These are phyloP conservation scores for Sporothrix brasiliensis DNA, from an alignment of 2,329 filamentous ascomycete genomes.

Conservation along the genomic window DNA sequence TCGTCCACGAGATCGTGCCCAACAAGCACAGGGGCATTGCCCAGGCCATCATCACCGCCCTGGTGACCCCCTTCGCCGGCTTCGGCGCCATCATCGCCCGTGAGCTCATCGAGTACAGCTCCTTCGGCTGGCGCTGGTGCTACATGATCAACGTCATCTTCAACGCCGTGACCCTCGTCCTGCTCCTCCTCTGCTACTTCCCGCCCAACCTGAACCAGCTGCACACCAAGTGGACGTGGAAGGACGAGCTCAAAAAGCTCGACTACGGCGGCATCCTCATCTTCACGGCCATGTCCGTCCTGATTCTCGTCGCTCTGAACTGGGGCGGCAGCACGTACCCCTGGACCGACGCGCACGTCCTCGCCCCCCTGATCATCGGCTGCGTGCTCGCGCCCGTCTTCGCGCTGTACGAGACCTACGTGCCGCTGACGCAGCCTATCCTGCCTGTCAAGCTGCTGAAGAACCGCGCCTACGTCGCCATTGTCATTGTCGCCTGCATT, in stretches of 20 bases:
- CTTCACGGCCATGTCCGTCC: slow-evolving; percentile 49
- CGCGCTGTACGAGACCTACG: slow-evolving; percentile 40
- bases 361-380: slow-evolving; percentile 42
- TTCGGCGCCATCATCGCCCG: slow-evolving; percentile 43
- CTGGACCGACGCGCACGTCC: slow-evolving; percentile 46
- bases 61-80: slow-evolving; percentile 39
- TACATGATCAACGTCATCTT: slow-evolving; percentile 49
- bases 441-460: slow-evolving; percentile 45
- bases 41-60: slow-evolving; percentile 41
- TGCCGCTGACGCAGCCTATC: slow-evolving; percentile 42
- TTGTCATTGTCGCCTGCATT: slow-evolving; percentile 42
- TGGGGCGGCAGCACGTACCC: slow-evolving; percentile 50
- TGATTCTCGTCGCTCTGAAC: slow-evolving; percentile 52
- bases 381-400: slow-evolving; percentile 38
- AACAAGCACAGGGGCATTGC: slow-evolving; percentile 47
- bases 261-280: slow-evolving; percentile 51
- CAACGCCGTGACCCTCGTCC: slow-evolving; percentile 42
- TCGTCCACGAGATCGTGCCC: slow-evolving; percentile 48
- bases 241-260: slow-evolving; percentile 43
- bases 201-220: slow-evolving; percentile 46
- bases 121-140: slow-evolving; percentile 47
- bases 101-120: slow-evolving; percentile 43
- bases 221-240: slow-evolving; percentile 44
- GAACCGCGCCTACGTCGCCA: slow-evolving; percentile 41
- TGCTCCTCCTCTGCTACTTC: slow-evolving; percentile 47